Base-by-base conservation (phyloP, 2,329 filamentous ascomycete species). In the Talaromyces rugulosus region DNA sequence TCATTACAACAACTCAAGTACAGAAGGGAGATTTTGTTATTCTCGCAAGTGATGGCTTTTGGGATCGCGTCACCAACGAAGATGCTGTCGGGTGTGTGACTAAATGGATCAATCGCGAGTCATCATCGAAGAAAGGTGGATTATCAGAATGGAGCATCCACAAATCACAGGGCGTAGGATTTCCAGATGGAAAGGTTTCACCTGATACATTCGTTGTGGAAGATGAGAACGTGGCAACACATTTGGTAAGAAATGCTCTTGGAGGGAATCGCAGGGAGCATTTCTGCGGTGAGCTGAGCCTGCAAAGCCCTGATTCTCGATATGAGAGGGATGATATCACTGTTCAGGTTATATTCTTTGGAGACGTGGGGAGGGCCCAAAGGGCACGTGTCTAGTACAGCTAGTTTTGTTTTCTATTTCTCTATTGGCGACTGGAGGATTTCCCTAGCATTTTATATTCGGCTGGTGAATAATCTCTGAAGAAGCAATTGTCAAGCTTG, bases 41-140 rank as follows among this genome's bases (percentile, higher is more conserved):
- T 64, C 77, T 90, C 66, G 88, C 87, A 0, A 85, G 82, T 0
- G 88, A 91, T 66, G 88, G 88, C 0, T 70, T 90, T 1, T 91
- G 88, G 82, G 85, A 90, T 64, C 78, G 78, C 56, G 80, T 89
- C 27, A 80, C 79, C 11, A 86, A 75, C 64, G 77, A 83, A 51
- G 77, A 88, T 65, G 85, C 84, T 0, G 85, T 89, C 1, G 76
- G 81, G 27, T 80, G 86, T 33, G 82, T 88, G 0, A 78, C 79
- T 42, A 77, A 75, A 62, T 90, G 87, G 86, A 70, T 83, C 11
- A 75, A 56, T 14, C 50, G 30, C 4, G 16, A 36, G 14, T 16
- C 9, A 14, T 14, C n/a, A 18, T 33, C 47, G 3, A 47, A 56
- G 18, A 56, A n/a, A 30, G 27, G 5, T 18, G 31, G 30, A 11